These are phyloP conservation scores for Alternaria angustiovoidea DNA, from an alignment of 2,329 filamentous ascomycete genomes.

Conservation along the genomic window DNA sequence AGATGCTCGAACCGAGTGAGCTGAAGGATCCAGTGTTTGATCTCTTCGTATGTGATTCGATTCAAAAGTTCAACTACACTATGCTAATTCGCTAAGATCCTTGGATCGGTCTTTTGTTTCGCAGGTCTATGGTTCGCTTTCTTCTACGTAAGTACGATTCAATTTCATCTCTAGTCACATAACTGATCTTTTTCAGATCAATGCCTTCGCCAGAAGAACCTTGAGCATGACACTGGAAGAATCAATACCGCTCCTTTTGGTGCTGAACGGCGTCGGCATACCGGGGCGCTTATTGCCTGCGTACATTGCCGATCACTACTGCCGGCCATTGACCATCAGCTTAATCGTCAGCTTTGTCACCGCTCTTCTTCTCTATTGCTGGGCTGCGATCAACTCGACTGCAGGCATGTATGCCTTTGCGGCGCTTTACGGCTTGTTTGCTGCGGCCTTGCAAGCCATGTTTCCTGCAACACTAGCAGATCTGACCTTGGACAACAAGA, in stretches of 20 bases:
- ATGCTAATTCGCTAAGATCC: constrained; percentile 41
- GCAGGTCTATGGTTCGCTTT: constrained; percentile 51
- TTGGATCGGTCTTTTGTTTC: constrained; percentile 40
- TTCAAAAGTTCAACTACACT: constrained; percentile 37
- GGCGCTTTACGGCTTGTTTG: constrained; percentile 58
- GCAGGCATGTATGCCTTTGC: constrained; percentile 55
- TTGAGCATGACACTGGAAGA: constrained; percentile 49
- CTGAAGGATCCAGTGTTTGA: constrained; percentile 29
- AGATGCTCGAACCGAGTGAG: constrained; percentile 24
- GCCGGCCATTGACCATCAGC: constrained; percentile 56
- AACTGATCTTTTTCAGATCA: constrained; percentile 24
- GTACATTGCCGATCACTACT: constrained; percentile 52
- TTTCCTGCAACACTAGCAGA: constrained; percentile 54
- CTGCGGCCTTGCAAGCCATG: constrained; percentile 56
- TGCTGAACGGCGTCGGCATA: constrained; percentile 56
- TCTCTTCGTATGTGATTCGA: constrained; percentile 21
- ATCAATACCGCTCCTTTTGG: constrained; percentile 56
- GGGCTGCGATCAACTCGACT: constrained; percentile 51
- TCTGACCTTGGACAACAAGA: constrained; percentile 53
- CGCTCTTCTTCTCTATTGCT: constrained; percentile 56
- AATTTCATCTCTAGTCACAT: neutral
- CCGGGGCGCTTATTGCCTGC: constrained; percentile 60
- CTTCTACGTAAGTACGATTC: constrained; percentile 43
- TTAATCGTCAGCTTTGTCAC: constrained; percentile 48
- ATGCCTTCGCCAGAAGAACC: constrained; percentile 60